Evolutionary conservation across 2,329 filamentous ascomycete genomes (phyloP).

Genomic region (Paecilomyces variotii): DNA sequence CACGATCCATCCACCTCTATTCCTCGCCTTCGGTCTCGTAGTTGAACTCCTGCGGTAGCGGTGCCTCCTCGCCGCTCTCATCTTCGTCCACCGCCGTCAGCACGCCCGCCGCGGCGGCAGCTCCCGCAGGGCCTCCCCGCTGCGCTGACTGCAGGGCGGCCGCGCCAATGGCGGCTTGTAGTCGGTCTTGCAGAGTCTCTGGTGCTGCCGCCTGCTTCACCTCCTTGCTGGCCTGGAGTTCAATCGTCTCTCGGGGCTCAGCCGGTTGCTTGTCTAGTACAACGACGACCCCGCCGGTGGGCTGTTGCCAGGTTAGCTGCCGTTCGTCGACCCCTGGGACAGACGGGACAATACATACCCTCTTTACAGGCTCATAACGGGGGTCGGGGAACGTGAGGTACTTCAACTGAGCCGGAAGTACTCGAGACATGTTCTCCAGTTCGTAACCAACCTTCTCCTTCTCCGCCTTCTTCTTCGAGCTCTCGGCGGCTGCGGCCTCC

Average conservation of each 20-base stretch:
- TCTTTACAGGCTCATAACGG: slow-evolving; percentile 86
- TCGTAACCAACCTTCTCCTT: slow-evolving; percentile 97
- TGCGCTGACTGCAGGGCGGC: slow-evolving; percentile 26
- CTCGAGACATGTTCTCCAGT: slow-evolving; percentile 92
- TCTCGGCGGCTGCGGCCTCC: slow-evolving; percentile 45
- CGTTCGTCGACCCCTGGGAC: neutral
- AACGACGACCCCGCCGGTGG: slow-evolving; percentile 89
- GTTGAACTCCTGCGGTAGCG: slow-evolving; percentile 39
- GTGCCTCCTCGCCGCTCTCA: slow-evolving; percentile 41
- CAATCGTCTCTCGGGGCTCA: slow-evolving; percentile 71
- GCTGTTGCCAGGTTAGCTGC: slow-evolving; percentile 49
- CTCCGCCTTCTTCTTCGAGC: slow-evolving; percentile 79
- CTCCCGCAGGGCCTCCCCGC: slow-evolving; percentile 38
- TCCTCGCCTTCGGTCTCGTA: slow-evolving; percentile 38
- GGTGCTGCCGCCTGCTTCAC: slow-evolving; percentile 34
- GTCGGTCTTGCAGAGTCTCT: slow-evolving; percentile 36
- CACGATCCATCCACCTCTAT: neutral
- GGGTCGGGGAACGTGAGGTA: slow-evolving; percentile 88
- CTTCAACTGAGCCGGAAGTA: slow-evolving; percentile 86
- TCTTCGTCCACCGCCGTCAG: slow-evolving; percentile 78
- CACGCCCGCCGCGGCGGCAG: slow-evolving; percentile 68
- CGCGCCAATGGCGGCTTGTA: slow-evolving; percentile 31
- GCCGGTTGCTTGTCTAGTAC: slow-evolving; percentile 74
- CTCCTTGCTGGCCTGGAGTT: slow-evolving; percentile 82
- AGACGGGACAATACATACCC: slow-evolving; percentile 50